A percentile compares a stretch with the other conserved stretches of the same genome.
Evolutionary conservation across 768 basidiomycete genomes (phyloP).

Genomic region (Suillus spraguei): DNA sequence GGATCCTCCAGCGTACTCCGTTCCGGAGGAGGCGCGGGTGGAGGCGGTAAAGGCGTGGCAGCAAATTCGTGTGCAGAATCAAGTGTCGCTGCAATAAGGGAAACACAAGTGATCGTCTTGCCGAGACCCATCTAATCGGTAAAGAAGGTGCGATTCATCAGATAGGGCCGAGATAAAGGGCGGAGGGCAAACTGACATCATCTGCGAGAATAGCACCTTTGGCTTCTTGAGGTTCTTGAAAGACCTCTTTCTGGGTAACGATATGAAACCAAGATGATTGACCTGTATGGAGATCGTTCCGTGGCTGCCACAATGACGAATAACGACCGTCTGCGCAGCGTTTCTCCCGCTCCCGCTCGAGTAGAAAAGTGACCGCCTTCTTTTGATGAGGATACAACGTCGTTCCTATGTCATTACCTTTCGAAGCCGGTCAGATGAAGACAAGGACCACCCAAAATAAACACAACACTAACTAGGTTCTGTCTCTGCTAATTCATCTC

Average conservation of each 20-base stretch:
- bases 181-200: slow-evolving; percentile 66
- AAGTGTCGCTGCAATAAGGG: slow-evolving; percentile 88
- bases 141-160: slow-evolving; percentile 19
- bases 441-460: slow-evolving; percentile 19
- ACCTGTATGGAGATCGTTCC: slow-evolving; percentile 49
- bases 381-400: slow-evolving; percentile 96
- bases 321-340: slow-evolving; percentile 57
- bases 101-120: slow-evolving; percentile 95
- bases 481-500: slow-evolving; percentile 84
- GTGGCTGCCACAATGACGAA: slow-evolving; percentile 72
- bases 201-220: slow-evolving; percentile 95
- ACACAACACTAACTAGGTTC: slow-evolving; percentile 68
- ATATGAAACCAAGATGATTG: slow-evolving; percentile 73
- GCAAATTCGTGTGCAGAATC: slow-evolving; percentile 69
- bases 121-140: slow-evolving; percentile 89
- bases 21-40: slow-evolving; percentile 45
- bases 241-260: slow-evolving; percentile 80
- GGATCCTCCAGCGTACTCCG: slow-evolving; percentile 30
- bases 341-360: slow-evolving; percentile 82
- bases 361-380: slow-evolving; percentile 93
- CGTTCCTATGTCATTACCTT: slow-evolving; percentile 78
- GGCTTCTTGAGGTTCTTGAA: slow-evolving; percentile 65
- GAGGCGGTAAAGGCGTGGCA: slow-evolving; percentile 48
- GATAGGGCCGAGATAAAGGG: slow-evolving; percentile 15
- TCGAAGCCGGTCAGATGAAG: slow-evolving; percentile 20